A percentile compares a stretch with the other conserved stretches of the same genome.
These are phyloP conservation scores for Wickerhamomyces sydowiorum DNA, from an alignment of 805 yeast species.

Conservation along the genomic window DNA sequence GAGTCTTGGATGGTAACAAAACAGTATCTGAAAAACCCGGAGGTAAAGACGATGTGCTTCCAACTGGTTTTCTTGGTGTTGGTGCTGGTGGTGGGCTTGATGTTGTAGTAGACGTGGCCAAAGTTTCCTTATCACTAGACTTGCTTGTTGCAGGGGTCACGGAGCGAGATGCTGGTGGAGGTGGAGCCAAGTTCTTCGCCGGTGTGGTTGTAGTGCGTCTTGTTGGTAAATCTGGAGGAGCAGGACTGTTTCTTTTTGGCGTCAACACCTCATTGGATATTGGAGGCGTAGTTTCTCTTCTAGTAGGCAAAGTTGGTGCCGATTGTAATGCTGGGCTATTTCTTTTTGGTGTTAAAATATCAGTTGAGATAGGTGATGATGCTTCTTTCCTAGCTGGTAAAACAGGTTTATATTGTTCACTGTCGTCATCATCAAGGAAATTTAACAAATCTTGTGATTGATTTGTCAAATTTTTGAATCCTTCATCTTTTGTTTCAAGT, in stretches of 20 bases:
- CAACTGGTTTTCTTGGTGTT: slow-evolving; percentile 22
- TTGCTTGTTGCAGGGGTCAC: slow-evolving; percentile 6
- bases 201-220: slow-evolving; percentile 4
- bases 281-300: slow-evolving; percentile 3
- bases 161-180: slow-evolving; percentile 8
- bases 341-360: slow-evolving; percentile 15
- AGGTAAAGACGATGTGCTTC: slow-evolving; percentile 20
- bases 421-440: slow-evolving; percentile 16
- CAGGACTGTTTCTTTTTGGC: slow-evolving; percentile 14
- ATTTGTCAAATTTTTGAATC: not conserved
- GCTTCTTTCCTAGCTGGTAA: slow-evolving; percentile 12
- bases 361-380: slow-evolving; percentile 6
- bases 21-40: slow-evolving; percentile 31
- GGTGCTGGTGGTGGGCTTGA: slow-evolving; percentile 25
- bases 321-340: slow-evolving; percentile 12
- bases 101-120: slow-evolving; percentile 3
- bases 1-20: slow-evolving; percentile 25
- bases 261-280: slow-evolving; percentile 10
- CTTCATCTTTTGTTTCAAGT: slow-evolving; percentile 4
- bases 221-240: slow-evolving; percentile 11
- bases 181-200: not conserved
- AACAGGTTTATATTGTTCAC: slow-evolving; percentile 10
- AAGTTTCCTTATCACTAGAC: slow-evolving; percentile 1
- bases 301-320: slow-evolving; percentile 15
- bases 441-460: slow-evolving; percentile 8